Conservation (phyloP, 169 alveolate genomes). For the Plasmodium inui region DNA sequence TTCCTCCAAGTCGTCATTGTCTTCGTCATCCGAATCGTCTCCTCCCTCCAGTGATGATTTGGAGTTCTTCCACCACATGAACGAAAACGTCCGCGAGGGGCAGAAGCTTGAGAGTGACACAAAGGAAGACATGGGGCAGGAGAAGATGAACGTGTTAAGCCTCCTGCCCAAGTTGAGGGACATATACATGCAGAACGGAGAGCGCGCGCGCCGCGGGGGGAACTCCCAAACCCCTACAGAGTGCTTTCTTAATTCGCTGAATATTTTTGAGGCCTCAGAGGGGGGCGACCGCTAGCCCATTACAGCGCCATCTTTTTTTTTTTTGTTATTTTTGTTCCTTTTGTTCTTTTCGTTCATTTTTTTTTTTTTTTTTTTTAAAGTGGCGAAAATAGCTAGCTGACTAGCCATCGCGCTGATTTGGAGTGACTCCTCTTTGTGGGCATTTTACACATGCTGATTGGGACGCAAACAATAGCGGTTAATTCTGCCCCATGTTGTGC, state of each 20-base stretch:
- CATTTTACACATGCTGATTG: background rate
- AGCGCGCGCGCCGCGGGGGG: background rate
- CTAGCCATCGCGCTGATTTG: background rate
- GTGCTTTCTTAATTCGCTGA: slow-evolving; percentile 22
- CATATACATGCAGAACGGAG: slow-evolving; percentile 29
- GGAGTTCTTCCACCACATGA: background rate
- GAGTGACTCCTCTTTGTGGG: background rate
- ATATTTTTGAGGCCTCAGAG: slow-evolving; percentile 7
- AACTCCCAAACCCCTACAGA: background rate
- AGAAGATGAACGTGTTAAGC: slow-evolving; percentile 40
- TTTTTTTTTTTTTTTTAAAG: background rate
- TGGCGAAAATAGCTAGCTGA: background rate
- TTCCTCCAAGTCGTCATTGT: slow-evolving; percentile 1
- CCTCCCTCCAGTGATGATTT: background rate
- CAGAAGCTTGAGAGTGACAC: background rate
- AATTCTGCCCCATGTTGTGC: background rate
- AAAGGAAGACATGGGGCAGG: slow-evolving; percentile 43
- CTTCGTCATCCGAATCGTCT: slow-evolving; percentile 20
- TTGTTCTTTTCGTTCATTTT: background rate
- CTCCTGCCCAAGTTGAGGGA: slow-evolving; percentile 47
- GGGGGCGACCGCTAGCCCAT: background rate
- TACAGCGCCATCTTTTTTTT: background rate
- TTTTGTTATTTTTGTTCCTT: background rate
- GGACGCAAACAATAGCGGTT: background rate
- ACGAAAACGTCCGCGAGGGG: background rate